These are phyloP conservation scores for Umbelopsis ramanniana DNA, from an alignment of 192 early-diverging fungal species.

Conservation along the genomic window DNA sequence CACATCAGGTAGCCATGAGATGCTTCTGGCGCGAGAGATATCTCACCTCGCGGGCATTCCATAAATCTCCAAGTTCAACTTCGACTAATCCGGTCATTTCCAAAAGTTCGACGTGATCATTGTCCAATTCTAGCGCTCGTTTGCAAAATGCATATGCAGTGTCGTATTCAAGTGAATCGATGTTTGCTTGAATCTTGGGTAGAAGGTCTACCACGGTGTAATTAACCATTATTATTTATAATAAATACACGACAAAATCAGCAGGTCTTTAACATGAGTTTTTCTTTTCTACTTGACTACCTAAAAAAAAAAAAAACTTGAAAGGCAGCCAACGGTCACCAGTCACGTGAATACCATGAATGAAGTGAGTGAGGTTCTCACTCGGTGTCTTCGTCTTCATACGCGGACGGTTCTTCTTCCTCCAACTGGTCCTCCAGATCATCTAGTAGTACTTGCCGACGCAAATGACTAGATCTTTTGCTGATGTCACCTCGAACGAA, in stretches of 20 bases:
- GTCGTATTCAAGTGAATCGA: constrained; percentile 79
- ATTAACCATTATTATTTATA: constrained; percentile 33
- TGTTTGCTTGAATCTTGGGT: constrained; percentile 61
- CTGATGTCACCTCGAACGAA: constrained; percentile 25
- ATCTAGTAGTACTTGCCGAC: not conserved
- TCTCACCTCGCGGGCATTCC: constrained; percentile 62
- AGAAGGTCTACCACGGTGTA: constrained; percentile 67
- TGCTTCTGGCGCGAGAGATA: constrained; percentile 11
- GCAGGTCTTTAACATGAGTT: not conserved
- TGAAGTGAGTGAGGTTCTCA: not conserved
- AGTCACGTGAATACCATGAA: constrained; percentile 8
- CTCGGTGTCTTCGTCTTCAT: not conserved
- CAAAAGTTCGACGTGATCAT: constrained; percentile 60
- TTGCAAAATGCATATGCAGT: constrained; percentile 72
- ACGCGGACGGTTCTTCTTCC: not conserved
- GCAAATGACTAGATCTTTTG: not conserved
- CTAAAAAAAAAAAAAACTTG: constrained; percentile 8
- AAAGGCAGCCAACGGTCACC: constrained; percentile 6
- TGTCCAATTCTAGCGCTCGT: constrained; percentile 67
- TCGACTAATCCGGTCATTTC: constrained; percentile 75
- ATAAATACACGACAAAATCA: constrained; percentile 19
- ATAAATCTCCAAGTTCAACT: constrained; percentile 74
- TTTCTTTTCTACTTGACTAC: not conserved
- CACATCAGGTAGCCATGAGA: constrained; percentile 15
- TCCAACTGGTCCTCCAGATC: not conserved